Evolutionary conservation across 495 filamentous ascomycete species (phyloP).

Genomic region (Xylaria scruposa): DNA sequence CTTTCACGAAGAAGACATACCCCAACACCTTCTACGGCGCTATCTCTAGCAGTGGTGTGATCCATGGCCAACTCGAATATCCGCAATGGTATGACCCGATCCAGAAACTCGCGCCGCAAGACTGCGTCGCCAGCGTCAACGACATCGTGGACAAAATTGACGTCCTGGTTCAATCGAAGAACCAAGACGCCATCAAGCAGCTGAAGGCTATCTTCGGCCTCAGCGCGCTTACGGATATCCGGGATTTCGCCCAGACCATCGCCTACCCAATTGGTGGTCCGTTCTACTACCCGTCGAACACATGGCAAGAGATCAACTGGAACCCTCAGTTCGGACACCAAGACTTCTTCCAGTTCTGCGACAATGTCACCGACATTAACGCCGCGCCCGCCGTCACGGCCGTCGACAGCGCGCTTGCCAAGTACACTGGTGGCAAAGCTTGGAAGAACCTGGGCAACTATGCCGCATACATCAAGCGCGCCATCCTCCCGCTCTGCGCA

Average conservation of each 20-base stretch:
- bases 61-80: slow-evolving; percentile 40
- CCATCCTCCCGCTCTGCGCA: slow-evolving; percentile 47
- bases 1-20: slow-evolving; percentile 44
- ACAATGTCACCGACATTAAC: slow-evolving; percentile 51
- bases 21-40: slow-evolving; percentile 45
- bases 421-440: slow-evolving; percentile 48
- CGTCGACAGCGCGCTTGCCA: slow-evolving; percentile 45
- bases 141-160: slow-evolving; percentile 49
- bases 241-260: slow-evolving; percentile 51
- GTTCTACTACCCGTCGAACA: slow-evolving; percentile 50
- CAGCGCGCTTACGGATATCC: slow-evolving; percentile 38
- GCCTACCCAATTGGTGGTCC: slow-evolving; percentile 50
- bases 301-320: slow-evolving; percentile 56
- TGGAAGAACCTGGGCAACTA: slow-evolving; percentile 56
- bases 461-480: slow-evolving; percentile 50
- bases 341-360: slow-evolving; percentile 54
- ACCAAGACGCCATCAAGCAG: slow-evolving; percentile 37
- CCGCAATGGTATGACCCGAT: slow-evolving; percentile 49
- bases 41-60: slow-evolving; percentile 45
- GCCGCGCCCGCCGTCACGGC: slow-evolving; percentile 44
- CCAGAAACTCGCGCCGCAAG: slow-evolving; percentile 47
- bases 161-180: slow-evolving; percentile 35
- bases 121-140: slow-evolving; percentile 50
- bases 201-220: slow-evolving; percentile 49
- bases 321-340: slow-evolving; percentile 30